Evolutionary conservation across 306 rosid genomes (phyloP), one percentile per base, ranked within the genome.

Genomic region (Vigna unguiculata): DNA sequence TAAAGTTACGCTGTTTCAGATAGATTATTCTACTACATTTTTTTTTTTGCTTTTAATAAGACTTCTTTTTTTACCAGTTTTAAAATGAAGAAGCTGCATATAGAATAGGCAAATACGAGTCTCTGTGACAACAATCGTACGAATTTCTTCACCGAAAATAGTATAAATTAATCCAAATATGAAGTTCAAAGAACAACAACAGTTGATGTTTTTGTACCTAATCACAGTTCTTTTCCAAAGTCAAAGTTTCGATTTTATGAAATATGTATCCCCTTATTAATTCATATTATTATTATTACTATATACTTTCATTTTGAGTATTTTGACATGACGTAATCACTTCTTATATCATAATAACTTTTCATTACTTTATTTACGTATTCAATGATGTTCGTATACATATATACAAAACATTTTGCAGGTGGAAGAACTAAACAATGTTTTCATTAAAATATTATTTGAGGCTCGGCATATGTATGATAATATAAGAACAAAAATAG

Each of bases 161-260:
- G 5, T 25, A 28, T 58, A 25, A 25, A 14, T 15, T 58, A 7
- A n/a, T 51, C 22, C 8, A 34, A 16, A 17, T 4, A 36, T 7
- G 14, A 60, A 47, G 10, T 63, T 51, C 54, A 40, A 49, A 34
- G 38, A 74, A 74, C 34, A 61, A 63, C 7, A 40, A 41, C 6
- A 58, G 34, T 24, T 1, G 61, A 53, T 68, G 75, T 24, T 48
- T 78, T 19, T 66, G 36, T 12, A 78, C 72, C 77, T n/a, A 60
- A 46, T 61, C 72, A 22, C 22, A 48, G 34, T 46, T 34, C 20
- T 58, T 48, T 47, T 34, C 71, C 45, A 15, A 24, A 0, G 82
- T 78, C 62, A 58, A 58, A 46, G 52, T 69, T 43, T 67, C 17
- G 0, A 49, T 49, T 41, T 63, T n/a, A 25, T 17, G 19, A 67